Conservation (phyloP, 2,329 filamentous ascomycete species). For the Cladobotryum protrusum region DNA sequence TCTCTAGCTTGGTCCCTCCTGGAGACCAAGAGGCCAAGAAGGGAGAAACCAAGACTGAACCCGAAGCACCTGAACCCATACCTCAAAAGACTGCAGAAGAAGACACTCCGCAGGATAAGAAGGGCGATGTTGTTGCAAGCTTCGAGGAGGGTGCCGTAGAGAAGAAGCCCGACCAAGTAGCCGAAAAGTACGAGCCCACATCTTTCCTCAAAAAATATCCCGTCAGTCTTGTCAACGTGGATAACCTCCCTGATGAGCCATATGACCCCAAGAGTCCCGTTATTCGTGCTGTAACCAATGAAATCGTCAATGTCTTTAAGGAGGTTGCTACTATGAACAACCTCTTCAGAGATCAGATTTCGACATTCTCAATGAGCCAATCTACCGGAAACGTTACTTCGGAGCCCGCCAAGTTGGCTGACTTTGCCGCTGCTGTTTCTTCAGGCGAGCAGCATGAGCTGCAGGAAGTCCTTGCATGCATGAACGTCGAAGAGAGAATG, state of each 20-base stretch:
- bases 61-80: constrained; percentile 52
- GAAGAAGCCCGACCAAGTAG: constrained; percentile 43
- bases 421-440: constrained; percentile 96
- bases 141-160: constrained; percentile 79
- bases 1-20: constrained; percentile 76
- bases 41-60: constrained; percentile 42
- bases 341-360: constrained; percentile 94
- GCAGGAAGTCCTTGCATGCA: constrained; percentile 80
- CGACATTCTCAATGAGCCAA: constrained; percentile 92
- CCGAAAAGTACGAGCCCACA: constrained; percentile 72
- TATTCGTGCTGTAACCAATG: constrained; percentile 87
- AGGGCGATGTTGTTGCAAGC: constrained; percentile 92
- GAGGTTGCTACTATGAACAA: constrained; percentile 92
- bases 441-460: constrained; percentile 86
- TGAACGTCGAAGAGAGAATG: constrained; percentile 88
- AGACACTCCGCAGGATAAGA: constrained; percentile 56
- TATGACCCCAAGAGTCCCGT: constrained; percentile 85
- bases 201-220: constrained; percentile 87
- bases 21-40: constrained; percentile 46
- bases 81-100: constrained; percentile 49
- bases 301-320: constrained; percentile 98
- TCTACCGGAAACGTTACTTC: constrained; percentile 91
- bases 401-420: constrained; percentile 89
- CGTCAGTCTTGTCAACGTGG: constrained; percentile 90
- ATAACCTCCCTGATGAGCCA: constrained; percentile 83